Evolutionary conservation across 2,329 filamentous ascomycete genomes (phyloP), one percentile per base, ranked within the genome.

Genomic region (Torrubiella hemipterigena): DNA sequence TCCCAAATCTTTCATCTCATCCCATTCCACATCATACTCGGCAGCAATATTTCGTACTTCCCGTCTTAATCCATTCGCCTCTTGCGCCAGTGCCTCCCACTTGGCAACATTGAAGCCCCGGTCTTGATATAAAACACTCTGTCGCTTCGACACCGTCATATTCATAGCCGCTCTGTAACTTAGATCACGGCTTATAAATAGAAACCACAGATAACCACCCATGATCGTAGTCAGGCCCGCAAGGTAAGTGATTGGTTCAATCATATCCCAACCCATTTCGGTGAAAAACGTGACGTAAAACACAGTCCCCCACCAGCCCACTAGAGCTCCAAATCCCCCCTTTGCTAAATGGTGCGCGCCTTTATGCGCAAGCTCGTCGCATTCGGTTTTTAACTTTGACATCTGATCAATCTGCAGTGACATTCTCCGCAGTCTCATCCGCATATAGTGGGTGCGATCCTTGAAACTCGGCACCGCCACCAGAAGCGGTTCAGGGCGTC

Each of bases 21-120:
- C 73, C 83, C 85, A 94, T 31, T 89, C 83, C 7, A 87, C 83
- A 44, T 93, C 85, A 51, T 94, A 94, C 55, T 94, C 85, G 20
- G 77, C 72, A 0, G 87, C 85, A 7, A 93, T 72, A 12, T 68
- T 67, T 55, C 80, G 81, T 52, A 95, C 81, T 56, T 95, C 87
- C 40, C 68, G 70, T 6, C 86, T 61, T 40, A 94, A 54, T 3
- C 67, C 58, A 49, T 93, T 94, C 1, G 77, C 83, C 39, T 93
- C 85, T 29, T 86, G 75, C 3, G 93, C 73, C 19, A 93, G 48
- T 4, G 65, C 61, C 45, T 93, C 82, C 87, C 87, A 95, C 38
- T 70, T 71, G 21, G 67, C 63, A 15, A 82, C 51, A 47, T 94
- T 78, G 42, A 95, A 84, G 0, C 83, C 83, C 9, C 75, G 73